phyloP scores from a whole-genome alignment of 2,329 filamentous ascomycete genomes.

The Aspergillus amoenus region DNA sequence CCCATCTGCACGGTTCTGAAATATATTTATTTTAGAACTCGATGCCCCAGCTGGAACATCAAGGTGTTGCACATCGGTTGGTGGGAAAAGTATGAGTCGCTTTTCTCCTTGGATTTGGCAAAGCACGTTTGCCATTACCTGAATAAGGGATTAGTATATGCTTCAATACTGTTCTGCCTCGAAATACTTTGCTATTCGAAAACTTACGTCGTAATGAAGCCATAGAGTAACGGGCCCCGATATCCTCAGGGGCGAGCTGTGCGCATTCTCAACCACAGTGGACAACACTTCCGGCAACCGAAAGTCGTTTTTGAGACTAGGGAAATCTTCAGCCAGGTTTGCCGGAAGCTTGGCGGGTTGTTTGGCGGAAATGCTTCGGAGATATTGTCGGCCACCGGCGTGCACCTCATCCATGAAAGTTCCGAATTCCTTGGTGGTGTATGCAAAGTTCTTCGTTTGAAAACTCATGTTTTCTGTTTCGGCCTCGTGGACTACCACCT shows the following conservation, averaged over 20 bases:
- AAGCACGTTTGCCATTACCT: slow-evolving; percentile 85
- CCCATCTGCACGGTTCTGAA: slow-evolving; percentile 48
- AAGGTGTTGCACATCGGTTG: slow-evolving; percentile 68
- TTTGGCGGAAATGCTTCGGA: slow-evolving; percentile 72
- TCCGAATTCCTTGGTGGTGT: slow-evolving; percentile 66
- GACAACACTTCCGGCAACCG: slow-evolving; percentile 61
- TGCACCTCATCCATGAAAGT: slow-evolving; percentile 63
- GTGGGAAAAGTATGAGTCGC: slow-evolving; percentile 73
- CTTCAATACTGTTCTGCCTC: not conserved
- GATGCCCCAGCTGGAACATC: slow-evolving; percentile 74
- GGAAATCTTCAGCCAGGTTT: slow-evolving; percentile 70
- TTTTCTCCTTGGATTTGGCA: slow-evolving; percentile 76
- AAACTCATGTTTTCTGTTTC: slow-evolving; percentile 71
- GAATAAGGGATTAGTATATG: not conserved
- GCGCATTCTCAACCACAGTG: slow-evolving; percentile 60
- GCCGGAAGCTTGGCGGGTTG: slow-evolving; percentile 69
- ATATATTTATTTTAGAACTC: slow-evolving; percentile 74
- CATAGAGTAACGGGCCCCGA: slow-evolving; percentile 82
- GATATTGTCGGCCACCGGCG: slow-evolving; percentile 65
- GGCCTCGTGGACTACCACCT: slow-evolving; percentile 75
- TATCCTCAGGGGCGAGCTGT: slow-evolving; percentile 77
- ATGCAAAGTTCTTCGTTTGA: slow-evolving; percentile 77
- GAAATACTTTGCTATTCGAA: not conserved
- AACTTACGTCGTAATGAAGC: slow-evolving; percentile 76
- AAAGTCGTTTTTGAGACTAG: slow-evolving; percentile 68